These are phyloP conservation scores for Aureobasidium leucospermi DNA, from an alignment of 2,329 filamentous ascomycete genomes.

Conservation along the genomic window DNA sequence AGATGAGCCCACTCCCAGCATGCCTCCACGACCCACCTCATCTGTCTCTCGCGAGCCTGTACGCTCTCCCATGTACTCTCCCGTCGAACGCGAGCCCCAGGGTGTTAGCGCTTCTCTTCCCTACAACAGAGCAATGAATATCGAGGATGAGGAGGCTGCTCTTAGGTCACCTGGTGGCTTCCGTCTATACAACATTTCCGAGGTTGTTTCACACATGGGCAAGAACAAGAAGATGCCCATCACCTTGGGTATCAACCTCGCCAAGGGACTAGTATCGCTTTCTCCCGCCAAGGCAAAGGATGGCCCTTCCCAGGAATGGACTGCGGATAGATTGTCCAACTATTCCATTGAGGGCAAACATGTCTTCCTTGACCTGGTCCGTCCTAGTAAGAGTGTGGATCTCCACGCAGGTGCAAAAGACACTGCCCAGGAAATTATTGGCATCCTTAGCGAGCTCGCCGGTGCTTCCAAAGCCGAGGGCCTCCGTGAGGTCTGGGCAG, in stretches of 20 bases:
- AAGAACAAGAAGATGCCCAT: constrained; percentile 98
- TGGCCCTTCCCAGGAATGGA: constrained; percentile 85
- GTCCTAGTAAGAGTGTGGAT: constrained; percentile 89
- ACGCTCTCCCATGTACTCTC: constrained; percentile 31
- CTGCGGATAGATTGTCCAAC: constrained; percentile 88
- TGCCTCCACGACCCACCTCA: constrained; percentile 57
- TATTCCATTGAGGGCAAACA: constrained; percentile 98
- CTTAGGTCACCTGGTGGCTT: constrained; percentile 65
- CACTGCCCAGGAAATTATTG: constrained; percentile 88
- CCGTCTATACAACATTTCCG: constrained; percentile 93
- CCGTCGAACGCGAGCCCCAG: constrained; percentile 21
- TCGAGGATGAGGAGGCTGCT: constrained; percentile 38
- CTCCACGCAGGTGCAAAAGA: constrained; percentile 97
- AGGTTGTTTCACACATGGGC: constrained; percentile 94
- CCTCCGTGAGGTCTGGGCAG: constrained; percentile 76
- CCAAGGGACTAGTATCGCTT: constrained; percentile 82
- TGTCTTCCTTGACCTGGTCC: constrained; percentile 87
- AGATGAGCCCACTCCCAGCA: constrained; percentile 51
- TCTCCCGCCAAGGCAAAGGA: constrained; percentile 78
- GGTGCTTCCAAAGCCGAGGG: constrained; percentile 78
- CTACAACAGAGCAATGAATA: constrained; percentile 41
- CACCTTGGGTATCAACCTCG: constrained; percentile 87
- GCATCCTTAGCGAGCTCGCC: constrained; percentile 78
- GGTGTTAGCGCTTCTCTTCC: constrained; percentile 50
- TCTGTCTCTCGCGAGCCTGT: constrained; percentile 43